Percentiles rank a stretch among this genome's conserved stretches.
phyloP scores from a whole-genome alignment of 768 basidiomycete species.

The Lentinula lateritia region DNA sequence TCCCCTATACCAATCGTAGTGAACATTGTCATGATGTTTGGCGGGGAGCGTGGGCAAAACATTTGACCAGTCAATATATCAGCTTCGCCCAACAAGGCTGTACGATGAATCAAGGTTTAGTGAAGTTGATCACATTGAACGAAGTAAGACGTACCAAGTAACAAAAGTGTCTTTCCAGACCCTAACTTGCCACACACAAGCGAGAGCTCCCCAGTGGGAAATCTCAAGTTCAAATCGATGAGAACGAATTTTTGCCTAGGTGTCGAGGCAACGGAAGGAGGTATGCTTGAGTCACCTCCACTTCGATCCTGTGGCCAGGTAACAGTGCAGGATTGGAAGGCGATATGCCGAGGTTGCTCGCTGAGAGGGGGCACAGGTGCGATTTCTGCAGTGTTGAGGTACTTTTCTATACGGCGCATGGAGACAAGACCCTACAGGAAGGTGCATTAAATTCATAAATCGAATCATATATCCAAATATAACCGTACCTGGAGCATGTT shows the following conservation, averaged over 20 bases:
- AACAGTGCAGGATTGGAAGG: constrained; percentile 79
- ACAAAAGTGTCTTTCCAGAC: constrained; percentile 80
- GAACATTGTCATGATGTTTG: constrained; percentile 67
- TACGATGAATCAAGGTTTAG: background rate
- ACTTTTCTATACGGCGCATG: constrained; percentile 86
- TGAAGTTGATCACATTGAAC: background rate
- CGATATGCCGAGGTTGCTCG: constrained; percentile 54
- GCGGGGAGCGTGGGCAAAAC: constrained; percentile 78
- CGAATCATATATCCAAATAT: background rate
- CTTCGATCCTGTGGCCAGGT: constrained; percentile 85
- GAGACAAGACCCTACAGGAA: constrained; percentile 65
- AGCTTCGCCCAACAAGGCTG: constrained; percentile 82
- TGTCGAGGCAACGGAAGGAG: constrained; percentile 58
- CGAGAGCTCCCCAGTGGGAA: constrained; percentile 75
- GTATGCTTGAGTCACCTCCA: constrained; percentile 23
- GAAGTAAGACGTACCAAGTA: constrained; percentile 44
- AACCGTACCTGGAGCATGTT: constrained; percentile 69
- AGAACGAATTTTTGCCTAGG: constrained; percentile 78
- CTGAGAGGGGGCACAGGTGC: constrained; percentile 51
- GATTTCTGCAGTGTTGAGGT: constrained; percentile 73
- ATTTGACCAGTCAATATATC: constrained; percentile 80
- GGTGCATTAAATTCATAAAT: background rate
- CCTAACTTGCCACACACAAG: constrained; percentile 88
- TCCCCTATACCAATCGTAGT: constrained; percentile 37
- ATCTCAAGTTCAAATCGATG: constrained; percentile 69